Evolutionary conservation across 1,139 yeast species (phyloP).

Genomic region (Magnusiomyces suaveolens): DNA sequence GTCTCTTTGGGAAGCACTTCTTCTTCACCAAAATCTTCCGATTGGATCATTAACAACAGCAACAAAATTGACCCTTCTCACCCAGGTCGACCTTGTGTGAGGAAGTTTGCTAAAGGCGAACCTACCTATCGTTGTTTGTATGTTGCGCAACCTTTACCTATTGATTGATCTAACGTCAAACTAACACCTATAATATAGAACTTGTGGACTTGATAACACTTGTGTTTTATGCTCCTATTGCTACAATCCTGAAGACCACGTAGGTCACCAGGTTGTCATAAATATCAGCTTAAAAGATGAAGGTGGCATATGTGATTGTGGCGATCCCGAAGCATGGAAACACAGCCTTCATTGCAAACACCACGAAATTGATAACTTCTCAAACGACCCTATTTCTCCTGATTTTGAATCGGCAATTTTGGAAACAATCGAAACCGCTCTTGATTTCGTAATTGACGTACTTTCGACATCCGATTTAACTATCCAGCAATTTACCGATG

Average conservation of each 20-base stretch:
- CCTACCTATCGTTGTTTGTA: slow-evolving; percentile 67
- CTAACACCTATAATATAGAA: slow-evolving; percentile 25
- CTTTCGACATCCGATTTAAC: slow-evolving; percentile 40
- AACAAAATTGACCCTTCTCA: slow-evolving; percentile 36
- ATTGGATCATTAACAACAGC: slow-evolving; percentile 22
- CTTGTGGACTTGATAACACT: slow-evolving; percentile 79
- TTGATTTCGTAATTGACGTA: slow-evolving; percentile 74
- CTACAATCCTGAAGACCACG: slow-evolving; percentile 59
- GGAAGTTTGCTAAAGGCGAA: slow-evolving; percentile 72
- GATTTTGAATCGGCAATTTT: slow-evolving; percentile 25
- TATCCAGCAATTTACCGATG: slow-evolving; percentile 25
- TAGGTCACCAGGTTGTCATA: slow-evolving; percentile 66
- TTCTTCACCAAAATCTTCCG: slow-evolving; percentile 4
- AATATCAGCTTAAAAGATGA: slow-evolving; percentile 68
- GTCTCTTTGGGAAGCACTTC: not conserved
- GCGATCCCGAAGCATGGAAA: slow-evolving; percentile 77
- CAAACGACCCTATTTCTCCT: slow-evolving; percentile 19
- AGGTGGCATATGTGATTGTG: slow-evolving; percentile 95
- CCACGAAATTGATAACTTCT: slow-evolving; percentile 21
- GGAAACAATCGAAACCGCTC: slow-evolving; percentile 42
- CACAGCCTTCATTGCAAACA: slow-evolving; percentile 44
- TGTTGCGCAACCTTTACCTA: slow-evolving; percentile 12
- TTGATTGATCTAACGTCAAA: not conserved
- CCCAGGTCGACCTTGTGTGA: slow-evolving; percentile 64
- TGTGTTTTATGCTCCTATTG: slow-evolving; percentile 80